A percentile compares a stretch with the other conserved stretches of the same genome.
These are phyloP conservation scores for Yarrowia divulgata DNA, from an alignment of 805 yeast genomes.

Conservation along the genomic window DNA sequence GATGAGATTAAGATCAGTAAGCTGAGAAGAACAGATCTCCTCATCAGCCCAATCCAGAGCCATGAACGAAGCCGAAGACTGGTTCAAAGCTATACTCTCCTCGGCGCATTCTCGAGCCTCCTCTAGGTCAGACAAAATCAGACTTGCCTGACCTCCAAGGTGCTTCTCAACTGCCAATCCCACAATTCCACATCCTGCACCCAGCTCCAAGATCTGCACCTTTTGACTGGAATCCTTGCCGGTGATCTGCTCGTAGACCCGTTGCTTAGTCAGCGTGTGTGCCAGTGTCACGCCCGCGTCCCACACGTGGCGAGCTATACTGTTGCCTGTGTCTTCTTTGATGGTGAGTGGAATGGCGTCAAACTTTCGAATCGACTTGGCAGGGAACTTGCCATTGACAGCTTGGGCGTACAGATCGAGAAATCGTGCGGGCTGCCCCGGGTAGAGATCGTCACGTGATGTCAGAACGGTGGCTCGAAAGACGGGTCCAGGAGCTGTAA, in stretches of 20 bases:
- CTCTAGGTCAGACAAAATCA: constrained; percentile 52
- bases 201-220: constrained; percentile 50
- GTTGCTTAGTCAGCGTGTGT: constrained; percentile 34
- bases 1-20: constrained; percentile 48
- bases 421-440: constrained; percentile 4
- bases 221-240: constrained; percentile 4
- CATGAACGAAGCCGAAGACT: constrained; percentile 44
- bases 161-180: constrained; percentile 49
- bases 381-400: constrained; percentile 3
- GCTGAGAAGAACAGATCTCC: constrained; percentile 36
- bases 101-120: constrained; percentile 53
- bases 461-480: constrained; percentile 6
- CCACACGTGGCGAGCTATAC: constrained; percentile 56
- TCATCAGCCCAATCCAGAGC: constrained; percentile 53
- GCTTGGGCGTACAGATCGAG: constrained; percentile 2
- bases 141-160: constrained; percentile 42
- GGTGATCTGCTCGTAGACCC: neutral
- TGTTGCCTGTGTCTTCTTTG: constrained; percentile 53
- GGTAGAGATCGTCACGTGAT: neutral
- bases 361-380: constrained; percentile 14
- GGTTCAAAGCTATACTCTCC: constrained; percentile 49
- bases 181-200: constrained; percentile 56
- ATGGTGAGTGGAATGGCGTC: constrained; percentile 41
- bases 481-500: neutral
- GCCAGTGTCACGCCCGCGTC: constrained; percentile 51